Evolutionary conservation across 108 stramenopile genomes (phyloP).

Genomic region (Skeletonema potamos): DNA sequence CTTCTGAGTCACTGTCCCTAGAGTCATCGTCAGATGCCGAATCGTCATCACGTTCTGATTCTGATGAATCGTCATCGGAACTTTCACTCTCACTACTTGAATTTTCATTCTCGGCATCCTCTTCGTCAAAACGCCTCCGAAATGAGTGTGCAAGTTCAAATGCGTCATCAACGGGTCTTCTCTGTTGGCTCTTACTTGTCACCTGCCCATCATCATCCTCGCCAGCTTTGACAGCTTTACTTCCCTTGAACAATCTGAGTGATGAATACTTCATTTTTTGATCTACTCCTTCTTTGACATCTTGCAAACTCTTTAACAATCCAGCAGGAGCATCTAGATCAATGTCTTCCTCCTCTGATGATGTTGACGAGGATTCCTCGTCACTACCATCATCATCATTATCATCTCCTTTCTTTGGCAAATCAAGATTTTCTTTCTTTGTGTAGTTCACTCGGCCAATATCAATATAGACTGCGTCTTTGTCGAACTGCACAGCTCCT

Average conservation of each 20-base stretch:
- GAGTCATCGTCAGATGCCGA: slow-evolving; percentile 24
- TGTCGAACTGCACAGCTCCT: slow-evolving; percentile 91
- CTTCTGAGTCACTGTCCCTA: slow-evolving; percentile 42
- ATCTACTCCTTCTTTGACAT: slow-evolving; percentile 84
- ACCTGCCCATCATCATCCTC: slow-evolving; percentile 29
- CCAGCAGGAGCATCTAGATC: slow-evolving; percentile 56
- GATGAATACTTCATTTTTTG: slow-evolving; percentile 82
- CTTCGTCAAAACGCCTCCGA: slow-evolving; percentile 22
- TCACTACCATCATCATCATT: slow-evolving; percentile 25
- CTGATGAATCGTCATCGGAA: slow-evolving; percentile 9
- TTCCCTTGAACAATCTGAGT: slow-evolving; percentile 83
- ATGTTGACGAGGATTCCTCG: slow-evolving; percentile 13
- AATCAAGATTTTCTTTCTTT: slow-evolving; percentile 72
- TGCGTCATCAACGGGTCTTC: slow-evolving; percentile 26
- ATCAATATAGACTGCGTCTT: slow-evolving; percentile 98
- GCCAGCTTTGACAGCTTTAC: slow-evolving; percentile 65
- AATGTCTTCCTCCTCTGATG: slow-evolving; percentile 43
- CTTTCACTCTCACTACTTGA: neutral
- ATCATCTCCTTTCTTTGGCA: slow-evolving; percentile 20
- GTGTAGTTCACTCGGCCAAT: slow-evolving; percentile 89
- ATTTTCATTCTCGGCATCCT: slow-evolving; percentile 18
- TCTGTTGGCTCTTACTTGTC: slow-evolving; percentile 2
- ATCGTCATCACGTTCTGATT: slow-evolving; percentile 21
- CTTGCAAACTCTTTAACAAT: slow-evolving; percentile 88
- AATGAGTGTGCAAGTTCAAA: slow-evolving; percentile 46